A percentile compares a stretch with the other conserved stretches of the same genome.
Conservation (phyloP, 2,329 filamentous ascomycete species). For the Diaporthe longicolla region DNA sequence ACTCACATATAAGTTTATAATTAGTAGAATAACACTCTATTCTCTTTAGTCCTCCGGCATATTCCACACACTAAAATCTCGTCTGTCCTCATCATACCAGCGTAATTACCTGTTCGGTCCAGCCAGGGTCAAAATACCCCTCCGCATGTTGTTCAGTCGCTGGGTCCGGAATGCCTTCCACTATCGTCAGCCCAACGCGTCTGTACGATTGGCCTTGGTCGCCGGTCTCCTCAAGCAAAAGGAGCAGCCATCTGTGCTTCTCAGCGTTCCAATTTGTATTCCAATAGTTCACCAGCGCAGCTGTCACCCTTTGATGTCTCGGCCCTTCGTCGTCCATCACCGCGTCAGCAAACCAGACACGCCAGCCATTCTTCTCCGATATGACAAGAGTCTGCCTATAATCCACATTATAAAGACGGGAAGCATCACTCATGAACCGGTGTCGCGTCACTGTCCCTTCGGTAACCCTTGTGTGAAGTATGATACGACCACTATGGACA, state of each 20-base stretch:
- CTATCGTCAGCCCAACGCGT: not conserved
- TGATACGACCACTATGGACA: not conserved
- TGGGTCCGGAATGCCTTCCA: not conserved
- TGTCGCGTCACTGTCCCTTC: not conserved
- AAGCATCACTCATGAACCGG: not conserved
- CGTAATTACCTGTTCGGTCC: not conserved
- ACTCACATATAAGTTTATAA: too few species aligned
- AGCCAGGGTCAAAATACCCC: not conserved
- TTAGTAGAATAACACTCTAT: too few species aligned
- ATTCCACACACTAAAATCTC: too few species aligned
- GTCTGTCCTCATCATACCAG: not conserved
- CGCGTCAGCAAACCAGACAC: not conserved
- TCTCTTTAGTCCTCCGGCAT: too few species aligned
- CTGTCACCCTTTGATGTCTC: not conserved
- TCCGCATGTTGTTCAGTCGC: not conserved
- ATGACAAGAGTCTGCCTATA: not conserved
- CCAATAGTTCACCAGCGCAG: not conserved
- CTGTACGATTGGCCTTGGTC: not conserved
- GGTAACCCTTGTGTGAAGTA: not conserved
- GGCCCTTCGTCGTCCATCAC: not conserved
- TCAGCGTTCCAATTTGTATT: too few species aligned
- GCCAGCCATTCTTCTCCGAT: not conserved
- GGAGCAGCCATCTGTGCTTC: not conserved
- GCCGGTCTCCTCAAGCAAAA: not conserved
- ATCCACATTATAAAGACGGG: too few species aligned